A percentile compares a stretch with the other conserved stretches of the same genome.
These are phyloP conservation scores for Aspergillus floridensis DNA, from an alignment of 2,329 filamentous ascomycete genomes.

Conservation along the genomic window DNA sequence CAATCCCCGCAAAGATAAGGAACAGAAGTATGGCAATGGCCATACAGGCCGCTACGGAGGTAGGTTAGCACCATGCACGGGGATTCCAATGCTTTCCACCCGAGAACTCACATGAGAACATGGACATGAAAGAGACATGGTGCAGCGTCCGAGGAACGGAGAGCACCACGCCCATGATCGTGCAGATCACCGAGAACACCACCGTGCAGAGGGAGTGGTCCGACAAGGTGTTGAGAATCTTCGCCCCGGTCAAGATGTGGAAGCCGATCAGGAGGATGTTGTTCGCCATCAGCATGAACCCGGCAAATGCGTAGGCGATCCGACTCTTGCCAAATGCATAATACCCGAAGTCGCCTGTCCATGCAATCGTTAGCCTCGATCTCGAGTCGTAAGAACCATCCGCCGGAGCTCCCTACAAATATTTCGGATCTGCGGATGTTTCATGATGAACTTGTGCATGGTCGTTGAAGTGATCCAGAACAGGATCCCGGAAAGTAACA, in stretches of 20 bases:
- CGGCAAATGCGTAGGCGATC: neutral
- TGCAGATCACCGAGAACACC: conserved; percentile 48
- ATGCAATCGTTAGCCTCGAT: neutral
- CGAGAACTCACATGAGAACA: conserved; percentile 41
- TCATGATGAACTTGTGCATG: conserved; percentile 55
- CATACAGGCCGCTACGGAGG: conserved; percentile 43
- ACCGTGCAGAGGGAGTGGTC: conserved; percentile 52
- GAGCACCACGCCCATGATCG: conserved; percentile 49
- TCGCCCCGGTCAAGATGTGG: conserved; percentile 51
- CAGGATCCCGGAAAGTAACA: conserved; percentile 44
- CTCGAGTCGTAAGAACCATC: too few relatives aligned
- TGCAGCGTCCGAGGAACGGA: conserved; percentile 46
- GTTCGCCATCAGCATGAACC: conserved; percentile 44
- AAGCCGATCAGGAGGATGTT: conserved; percentile 54
- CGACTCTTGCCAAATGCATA: conserved; percentile 4
- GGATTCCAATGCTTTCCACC: neutral
- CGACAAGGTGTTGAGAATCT: conserved; percentile 50
- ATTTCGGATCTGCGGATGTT: conserved; percentile 50
- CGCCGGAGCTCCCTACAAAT: conserved; percentile 38
- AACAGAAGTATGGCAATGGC: conserved; percentile 51
- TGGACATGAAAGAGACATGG: conserved; percentile 53
- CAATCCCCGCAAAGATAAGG: conserved; percentile 50
- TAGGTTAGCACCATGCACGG: too few relatives aligned
- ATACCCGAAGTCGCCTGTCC: conserved; percentile 6
- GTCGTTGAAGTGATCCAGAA: conserved; percentile 54